These are phyloP conservation scores for Xylaria castorea DNA, from an alignment of 495 filamentous ascomycete species.

Conservation along the genomic window DNA sequence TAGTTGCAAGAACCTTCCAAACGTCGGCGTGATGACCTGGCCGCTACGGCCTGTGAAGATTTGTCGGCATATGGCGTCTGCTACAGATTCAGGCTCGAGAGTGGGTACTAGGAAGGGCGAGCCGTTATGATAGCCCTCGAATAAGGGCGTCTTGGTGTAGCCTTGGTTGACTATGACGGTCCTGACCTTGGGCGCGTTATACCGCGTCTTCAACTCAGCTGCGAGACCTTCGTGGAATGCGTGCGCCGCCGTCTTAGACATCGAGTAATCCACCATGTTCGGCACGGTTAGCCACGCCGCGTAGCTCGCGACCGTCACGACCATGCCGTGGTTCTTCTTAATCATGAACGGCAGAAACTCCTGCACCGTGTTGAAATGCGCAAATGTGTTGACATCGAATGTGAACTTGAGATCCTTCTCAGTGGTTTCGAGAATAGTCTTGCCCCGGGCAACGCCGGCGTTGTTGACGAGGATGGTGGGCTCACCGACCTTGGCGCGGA, in stretches of 20 bases:
- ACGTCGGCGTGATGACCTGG: conserved; percentile 62
- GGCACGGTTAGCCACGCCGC: conserved; percentile 66
- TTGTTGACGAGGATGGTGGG: conserved; percentile 81
- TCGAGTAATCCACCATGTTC: conserved; percentile 70
- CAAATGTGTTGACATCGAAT: conserved; percentile 75
- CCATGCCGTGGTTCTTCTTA: conserved; percentile 70
- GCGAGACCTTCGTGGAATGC: conserved; percentile 74
- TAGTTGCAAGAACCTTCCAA: conserved; percentile 42
- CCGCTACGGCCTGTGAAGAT: conserved; percentile 63
- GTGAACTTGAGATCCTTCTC: conserved; percentile 65
- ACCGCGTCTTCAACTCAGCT: conserved; percentile 65
- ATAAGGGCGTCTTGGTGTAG: conserved; percentile 67
- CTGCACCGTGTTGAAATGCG: conserved; percentile 68
- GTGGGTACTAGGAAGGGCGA: conserved; percentile 59
- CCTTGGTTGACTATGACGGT: conserved; percentile 71
- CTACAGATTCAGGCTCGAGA: conserved; percentile 68
- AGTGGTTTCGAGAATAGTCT: conserved; percentile 63
- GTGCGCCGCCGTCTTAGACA: conserved; percentile 70
- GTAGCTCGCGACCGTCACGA: conserved; percentile 73
- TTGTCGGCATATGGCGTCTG: conserved; percentile 66
- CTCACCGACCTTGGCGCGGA: conserved; percentile 63
- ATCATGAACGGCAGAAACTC: conserved; percentile 75
- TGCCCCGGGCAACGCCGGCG: conserved; percentile 69
- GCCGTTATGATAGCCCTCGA: conserved; percentile 63
- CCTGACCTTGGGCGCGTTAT: conserved; percentile 68